Percentiles rank a stretch among this genome's conserved stretches.
phyloP scores from a whole-genome alignment of 2,329 filamentous ascomycete genomes.

The Xylaria digitata region DNA sequence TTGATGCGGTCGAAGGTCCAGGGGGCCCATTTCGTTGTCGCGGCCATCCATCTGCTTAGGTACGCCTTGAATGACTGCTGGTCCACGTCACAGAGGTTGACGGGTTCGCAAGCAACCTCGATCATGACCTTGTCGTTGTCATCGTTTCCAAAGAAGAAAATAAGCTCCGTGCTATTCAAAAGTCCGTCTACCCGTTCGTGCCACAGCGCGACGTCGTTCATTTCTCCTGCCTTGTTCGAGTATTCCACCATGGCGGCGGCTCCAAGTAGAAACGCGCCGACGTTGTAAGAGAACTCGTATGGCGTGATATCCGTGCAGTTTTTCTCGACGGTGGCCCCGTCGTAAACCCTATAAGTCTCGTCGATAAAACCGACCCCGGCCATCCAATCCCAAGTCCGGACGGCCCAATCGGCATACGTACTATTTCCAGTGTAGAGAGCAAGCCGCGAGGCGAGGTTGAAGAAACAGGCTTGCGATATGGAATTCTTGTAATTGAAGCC shows the following conservation, averaged over 20 bases:
- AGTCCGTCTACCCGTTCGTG: constrained; percentile 67
- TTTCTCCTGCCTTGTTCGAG: constrained; percentile 51
- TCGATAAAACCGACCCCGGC: constrained; percentile 67
- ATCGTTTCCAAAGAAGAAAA: constrained; percentile 64
- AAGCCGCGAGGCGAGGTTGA: constrained; percentile 73
- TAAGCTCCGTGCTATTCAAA: constrained; percentile 63
- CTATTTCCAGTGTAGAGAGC: constrained; percentile 81
- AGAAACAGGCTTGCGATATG: constrained; percentile 72
- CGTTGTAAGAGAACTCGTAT: constrained; percentile 77
- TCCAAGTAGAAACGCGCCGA: constrained; percentile 73
- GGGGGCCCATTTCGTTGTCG: constrained; percentile 72
- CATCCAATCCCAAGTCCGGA: constrained; percentile 78
- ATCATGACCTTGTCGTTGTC: constrained; percentile 65
- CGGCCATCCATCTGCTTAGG: constrained; percentile 70
- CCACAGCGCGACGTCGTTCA: constrained; percentile 61
- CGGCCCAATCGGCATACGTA: constrained; percentile 83
- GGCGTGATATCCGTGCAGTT: constrained; percentile 69
- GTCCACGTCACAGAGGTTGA: constrained; percentile 70
- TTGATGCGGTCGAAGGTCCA: constrained; percentile 66
- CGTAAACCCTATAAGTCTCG: constrained; percentile 69
- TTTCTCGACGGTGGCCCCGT: constrained; percentile 66
- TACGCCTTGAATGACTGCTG: constrained; percentile 74
- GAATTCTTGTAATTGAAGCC: constrained; percentile 83
- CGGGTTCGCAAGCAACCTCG: constrained; percentile 73
- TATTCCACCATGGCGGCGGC: constrained; percentile 77